A percentile compares a stretch with the other conserved stretches of the same genome.
These are phyloP conservation scores for Jamesozyma piceae DNA, from an alignment of 805 yeast species.

Conservation along the genomic window DNA sequence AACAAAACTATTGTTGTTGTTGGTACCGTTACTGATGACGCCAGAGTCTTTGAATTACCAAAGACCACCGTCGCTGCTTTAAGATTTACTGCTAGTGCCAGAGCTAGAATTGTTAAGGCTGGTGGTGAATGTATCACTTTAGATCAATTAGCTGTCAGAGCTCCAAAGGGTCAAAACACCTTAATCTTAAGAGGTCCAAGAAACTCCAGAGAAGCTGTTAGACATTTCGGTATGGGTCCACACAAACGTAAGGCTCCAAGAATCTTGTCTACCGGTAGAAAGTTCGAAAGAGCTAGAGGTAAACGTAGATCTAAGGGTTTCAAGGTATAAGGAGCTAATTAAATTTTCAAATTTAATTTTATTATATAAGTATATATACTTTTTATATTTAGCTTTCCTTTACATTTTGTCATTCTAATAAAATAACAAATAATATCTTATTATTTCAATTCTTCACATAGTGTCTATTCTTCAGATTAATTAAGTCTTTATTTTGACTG, in stretches of 20 bases:
- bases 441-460: background rate
- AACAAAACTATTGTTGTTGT: constrained; percentile 94
- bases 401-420: background rate
- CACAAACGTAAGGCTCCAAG: constrained; percentile 99
- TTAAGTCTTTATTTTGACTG: background rate
- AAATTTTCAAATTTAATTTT: constrained; percentile 1
- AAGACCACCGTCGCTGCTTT: constrained; percentile 97
- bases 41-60: constrained; percentile 89
- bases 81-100: constrained; percentile 98
- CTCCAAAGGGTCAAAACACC: constrained; percentile 99
- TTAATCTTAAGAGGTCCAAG: constrained; percentile 97
- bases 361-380: background rate
- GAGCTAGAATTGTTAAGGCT: constrained; percentile 91
- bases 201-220: constrained; percentile 97
- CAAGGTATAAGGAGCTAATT: constrained; percentile 74
- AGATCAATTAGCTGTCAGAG: constrained; percentile 97
- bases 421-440: background rate
- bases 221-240: constrained; percentile 99
- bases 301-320: constrained; percentile 98
- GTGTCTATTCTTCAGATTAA: background rate
- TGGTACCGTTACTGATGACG: constrained; percentile 98
- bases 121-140: constrained; percentile 99
- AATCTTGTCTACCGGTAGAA: constrained; percentile 94
- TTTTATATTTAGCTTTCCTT: background rate
- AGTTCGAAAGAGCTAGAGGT: constrained; percentile 99